Evolutionary conservation across 2,329 filamentous ascomycete genomes (phyloP), one percentile per base, ranked within the genome.

Genomic region (Phoma sp.): DNA sequence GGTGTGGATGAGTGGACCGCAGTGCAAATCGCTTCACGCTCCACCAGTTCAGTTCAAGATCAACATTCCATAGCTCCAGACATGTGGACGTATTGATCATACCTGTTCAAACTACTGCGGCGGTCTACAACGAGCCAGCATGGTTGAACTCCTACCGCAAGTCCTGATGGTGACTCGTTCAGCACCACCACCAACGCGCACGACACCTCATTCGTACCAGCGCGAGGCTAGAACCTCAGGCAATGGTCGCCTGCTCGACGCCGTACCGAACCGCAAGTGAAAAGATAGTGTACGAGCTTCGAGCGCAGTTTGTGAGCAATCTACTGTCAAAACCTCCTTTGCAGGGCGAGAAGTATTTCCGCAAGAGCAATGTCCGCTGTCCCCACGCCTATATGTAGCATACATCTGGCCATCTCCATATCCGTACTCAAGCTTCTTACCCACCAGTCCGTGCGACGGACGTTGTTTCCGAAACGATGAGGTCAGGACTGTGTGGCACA

Each of bases 391-490:
- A 46, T 54, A 49, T 42, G 39, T 40, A 49, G 51, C 40, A 42
- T 17, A 11, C 51, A 39, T 45, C 40, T 54, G 34, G 34, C 25
- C 40, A 34, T 33, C 45, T 25, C 20, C 39, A 29, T 30, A 33
- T 47, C 47, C 37, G 36, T 43, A 28, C 36, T 47, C 42, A 36
- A 20, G 30, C 42, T 40, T 42, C 42, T 40, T 42, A 43, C 28
- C 47, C 40, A 42, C 30, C 28, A 42, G 52, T 39, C 33, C 39
- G 42, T 56, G 57, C 56, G 30, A 52, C 56, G 34, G 48, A 40
- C 34, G 33, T 47, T 36, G 55, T 47, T 47, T 49, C 39, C 47
- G 52, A 53, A 59, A 61, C 50, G 34, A 53, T 47, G 47, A 42
- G 45, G 18, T 45, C 33, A 52, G 29, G 32, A 20, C 37, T 29